Conservation (phyloP, 805 yeast genomes). For the Metschnikowia kofuensis region DNA sequence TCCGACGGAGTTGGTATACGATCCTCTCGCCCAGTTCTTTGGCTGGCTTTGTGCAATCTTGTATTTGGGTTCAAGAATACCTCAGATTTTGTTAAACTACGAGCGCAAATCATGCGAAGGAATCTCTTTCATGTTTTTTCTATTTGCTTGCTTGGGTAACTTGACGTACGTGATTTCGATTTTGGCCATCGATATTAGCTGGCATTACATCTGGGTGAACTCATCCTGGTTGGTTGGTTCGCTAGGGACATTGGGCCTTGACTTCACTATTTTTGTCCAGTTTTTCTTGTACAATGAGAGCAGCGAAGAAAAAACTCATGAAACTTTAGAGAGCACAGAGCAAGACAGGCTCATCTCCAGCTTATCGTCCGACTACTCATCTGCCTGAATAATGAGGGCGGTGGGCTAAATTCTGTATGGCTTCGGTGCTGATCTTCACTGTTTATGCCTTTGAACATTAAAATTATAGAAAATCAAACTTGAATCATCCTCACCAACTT, state of each 20-base stretch:
- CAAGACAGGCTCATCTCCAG: constrained; percentile 11
- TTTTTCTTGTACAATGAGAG: constrained; percentile 69
- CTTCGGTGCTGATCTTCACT: no score
- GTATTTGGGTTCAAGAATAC: constrained; percentile 85
- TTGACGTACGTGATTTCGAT: constrained; percentile 87
- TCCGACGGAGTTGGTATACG: constrained; percentile 52
- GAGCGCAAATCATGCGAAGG: constrained; percentile 93
- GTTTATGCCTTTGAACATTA: no score
- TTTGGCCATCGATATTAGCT: constrained; percentile 67
- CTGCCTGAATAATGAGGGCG: background rate
- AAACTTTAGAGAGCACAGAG: constrained; percentile 4
- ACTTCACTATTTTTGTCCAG: constrained; percentile 79
- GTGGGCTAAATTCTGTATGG: background rate
- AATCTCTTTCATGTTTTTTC: constrained; percentile 85
- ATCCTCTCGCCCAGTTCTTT: constrained; percentile 78
- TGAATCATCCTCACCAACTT: no score
- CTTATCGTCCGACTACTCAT: constrained; percentile 11
- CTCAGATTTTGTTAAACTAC: constrained; percentile 84
- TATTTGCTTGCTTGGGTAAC: constrained; percentile 94
- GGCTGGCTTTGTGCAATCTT: constrained; percentile 78
- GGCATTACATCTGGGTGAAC: constrained; percentile 71
- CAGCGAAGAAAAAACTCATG: constrained; percentile 11
- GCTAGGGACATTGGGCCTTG: constrained; percentile 80
- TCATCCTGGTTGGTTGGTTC: constrained; percentile 93
- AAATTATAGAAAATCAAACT: no score